Evolutionary conservation across 441 rosid genomes (phyloP), one percentile per base, ranked within the genome.

Genomic region (Erysimum cheiri): DNA sequence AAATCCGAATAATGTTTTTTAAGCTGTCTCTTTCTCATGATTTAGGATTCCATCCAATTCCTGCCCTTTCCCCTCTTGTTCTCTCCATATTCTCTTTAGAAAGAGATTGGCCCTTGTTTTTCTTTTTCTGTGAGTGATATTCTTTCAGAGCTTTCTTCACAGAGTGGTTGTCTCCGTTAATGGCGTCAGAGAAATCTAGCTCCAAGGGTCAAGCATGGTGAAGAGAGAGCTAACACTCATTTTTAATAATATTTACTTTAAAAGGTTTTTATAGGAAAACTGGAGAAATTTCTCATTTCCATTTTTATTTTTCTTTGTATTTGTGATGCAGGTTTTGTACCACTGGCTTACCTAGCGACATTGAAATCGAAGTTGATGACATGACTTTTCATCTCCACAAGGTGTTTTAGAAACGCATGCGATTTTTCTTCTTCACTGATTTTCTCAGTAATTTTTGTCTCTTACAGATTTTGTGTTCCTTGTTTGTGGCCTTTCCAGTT

Each of bases 201-300:
- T 76, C 90, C 64, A 94, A 84, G 81, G 93, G 91, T 35, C 97
- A 92, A 87, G 99, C 97, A 77, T 94, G 99, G 99, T 94, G 61
- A 70, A 77, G 35, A 40, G 2, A 3, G 2, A 10, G 3, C 28
- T 33, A 19, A 32, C 59, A 52, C 58, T 71, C 15, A 33, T 15
- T 43, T 11, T 11, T 13, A 6, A 19, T 19, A 19, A 19, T 19
- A n/a, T n/a, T n/a, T n/a, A n/a, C n/a, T n/a, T n/a, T n/a, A n/a
- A n/a, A n/a, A n/a, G n/a, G n/a, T n/a, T n/a, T n/a, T n/a, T n/a
- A n/a, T n/a, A n/a, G n/a, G n/a, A n/a, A n/a, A n/a, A n/a, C n/a
- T n/a, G 40, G 39, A 37, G 60, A 48, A 40, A 70, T 64, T 19
- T 69, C 8, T 62, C 32, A 1, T 44, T 41, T 39, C 32, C 26